Percentiles rank a stretch among this genome's conserved stretches.
Evolutionary conservation across 2,329 filamentous ascomycete genomes (phyloP).

Genomic region (Metarhizium humberi): DNA sequence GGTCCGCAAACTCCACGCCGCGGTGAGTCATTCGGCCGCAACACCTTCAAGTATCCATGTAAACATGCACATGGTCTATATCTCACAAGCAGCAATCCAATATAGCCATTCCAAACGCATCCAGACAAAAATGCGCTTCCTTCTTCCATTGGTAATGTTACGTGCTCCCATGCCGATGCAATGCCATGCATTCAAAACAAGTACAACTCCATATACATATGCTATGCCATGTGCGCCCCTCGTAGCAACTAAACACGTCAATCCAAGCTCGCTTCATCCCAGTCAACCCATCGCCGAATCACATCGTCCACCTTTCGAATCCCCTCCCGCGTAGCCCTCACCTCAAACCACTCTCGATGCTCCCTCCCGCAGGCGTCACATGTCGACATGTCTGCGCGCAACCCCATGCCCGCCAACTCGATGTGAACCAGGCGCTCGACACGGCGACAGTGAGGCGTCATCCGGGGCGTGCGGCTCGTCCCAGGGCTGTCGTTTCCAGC

Average conservation of each 20-base stretch:
- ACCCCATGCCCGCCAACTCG: slow-evolving; percentile 60
- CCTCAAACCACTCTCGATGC: slow-evolving; percentile 93
- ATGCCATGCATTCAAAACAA: too few relatives aligned
- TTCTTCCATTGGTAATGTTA: too few relatives aligned
- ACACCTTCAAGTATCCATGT: too few relatives aligned
- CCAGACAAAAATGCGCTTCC: too few relatives aligned
- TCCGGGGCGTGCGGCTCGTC: slow-evolving; percentile 38
- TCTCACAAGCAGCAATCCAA: too few relatives aligned
- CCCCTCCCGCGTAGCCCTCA: slow-evolving; percentile 63
- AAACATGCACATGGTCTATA: too few relatives aligned
- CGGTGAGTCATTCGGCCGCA: too few relatives aligned
- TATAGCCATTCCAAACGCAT: too few relatives aligned
- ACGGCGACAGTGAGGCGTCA: slow-evolving; percentile 76
- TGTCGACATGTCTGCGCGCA: slow-evolving; percentile 42
- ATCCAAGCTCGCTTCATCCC: slow-evolving; percentile 50
- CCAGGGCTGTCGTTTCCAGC: slow-evolving; percentile 23
- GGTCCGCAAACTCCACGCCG: too few relatives aligned
- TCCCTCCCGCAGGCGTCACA: slow-evolving; percentile 75
- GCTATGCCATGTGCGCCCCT: too few relatives aligned
- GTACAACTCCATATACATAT: too few relatives aligned
- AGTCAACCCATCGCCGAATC: slow-evolving; percentile 76
- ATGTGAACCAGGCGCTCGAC: slow-evolving; percentile 88
- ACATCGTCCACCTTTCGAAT: slow-evolving; percentile 59
- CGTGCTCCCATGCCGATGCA: too few relatives aligned
- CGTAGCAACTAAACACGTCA: not conserved